Evolutionary conservation across 371 early-diverging fungal genomes (phyloP).

Genomic region (Conidiobolus coronatus): DNA sequence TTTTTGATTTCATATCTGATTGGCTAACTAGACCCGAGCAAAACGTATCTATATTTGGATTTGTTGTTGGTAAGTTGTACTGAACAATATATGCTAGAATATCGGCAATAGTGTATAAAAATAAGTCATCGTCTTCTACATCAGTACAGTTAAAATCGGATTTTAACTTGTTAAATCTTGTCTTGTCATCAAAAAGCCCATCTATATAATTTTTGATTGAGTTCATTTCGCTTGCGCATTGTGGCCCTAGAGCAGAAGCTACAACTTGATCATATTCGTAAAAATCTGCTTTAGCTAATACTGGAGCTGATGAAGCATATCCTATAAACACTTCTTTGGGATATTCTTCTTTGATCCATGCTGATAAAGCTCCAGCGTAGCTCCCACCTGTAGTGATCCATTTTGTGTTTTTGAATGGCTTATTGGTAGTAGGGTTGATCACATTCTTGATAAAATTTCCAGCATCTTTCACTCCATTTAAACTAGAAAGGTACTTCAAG

Average conservation of each 20-base stretch:
- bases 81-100: constrained; percentile 1
- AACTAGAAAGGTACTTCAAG: constrained; percentile 22
- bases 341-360: constrained; percentile 40
- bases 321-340: constrained; percentile 40
- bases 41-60: neutral
- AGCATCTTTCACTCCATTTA: constrained; percentile 36
- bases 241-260: neutral
- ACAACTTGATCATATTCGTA: constrained; percentile 22
- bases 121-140: neutral
- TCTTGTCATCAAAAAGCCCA: neutral
- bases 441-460: constrained; percentile 23
- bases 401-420: constrained; percentile 11
- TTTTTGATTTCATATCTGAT: neutral
- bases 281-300: constrained; percentile 26
- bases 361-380: constrained; percentile 43
- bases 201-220: constrained; percentile 2
- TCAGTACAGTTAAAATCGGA: neutral
- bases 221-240: neutral
- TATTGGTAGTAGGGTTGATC: neutral
- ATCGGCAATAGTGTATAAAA: constrained; percentile 1
- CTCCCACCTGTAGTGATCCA: constrained; percentile 50
- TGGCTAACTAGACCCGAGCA: neutral
- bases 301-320: constrained; percentile 46
- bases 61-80: neutral
- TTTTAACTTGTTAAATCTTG: neutral